These are phyloP conservation scores for Phytopythium sindhum DNA, from an alignment of 352 stramenopile genomes.

Conservation along the genomic window DNA sequence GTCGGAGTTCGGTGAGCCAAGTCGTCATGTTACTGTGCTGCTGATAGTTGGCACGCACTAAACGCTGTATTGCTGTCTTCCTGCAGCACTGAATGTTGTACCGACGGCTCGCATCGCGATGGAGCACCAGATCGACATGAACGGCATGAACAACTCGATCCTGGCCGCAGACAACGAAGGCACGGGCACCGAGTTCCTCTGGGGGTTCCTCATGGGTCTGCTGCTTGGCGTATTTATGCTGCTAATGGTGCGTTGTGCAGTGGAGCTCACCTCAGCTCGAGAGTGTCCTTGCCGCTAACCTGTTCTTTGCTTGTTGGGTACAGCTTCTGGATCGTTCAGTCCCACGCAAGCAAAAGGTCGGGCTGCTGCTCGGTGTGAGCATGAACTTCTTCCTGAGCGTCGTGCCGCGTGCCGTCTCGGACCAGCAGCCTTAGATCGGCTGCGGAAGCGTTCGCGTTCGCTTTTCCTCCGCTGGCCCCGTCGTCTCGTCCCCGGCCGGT, in stretches of 20 bases:
- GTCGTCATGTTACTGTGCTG: not conserved
- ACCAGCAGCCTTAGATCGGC: constrained; percentile 39
- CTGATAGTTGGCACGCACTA: not conserved
- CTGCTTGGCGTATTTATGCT: constrained; percentile 89
- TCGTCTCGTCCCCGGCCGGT: not conserved
- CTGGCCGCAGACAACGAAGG: constrained; percentile 85
- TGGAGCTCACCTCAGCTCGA: not conserved
- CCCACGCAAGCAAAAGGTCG: constrained; percentile 84
- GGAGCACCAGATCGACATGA: constrained; percentile 85
- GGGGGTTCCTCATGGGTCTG: constrained; percentile 86
- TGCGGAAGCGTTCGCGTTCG: not conserved
- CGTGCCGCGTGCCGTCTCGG: constrained; percentile 71
- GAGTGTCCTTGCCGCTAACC: constrained; percentile 4
- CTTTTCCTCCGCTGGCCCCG: not conserved
- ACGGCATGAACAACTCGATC: constrained; percentile 78
- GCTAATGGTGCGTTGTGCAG: constrained; percentile 57
- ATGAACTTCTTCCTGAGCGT: constrained; percentile 90
- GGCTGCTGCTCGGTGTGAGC: constrained; percentile 78
- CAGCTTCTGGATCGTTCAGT: constrained; percentile 85
- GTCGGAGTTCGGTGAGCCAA: constrained; percentile 73
- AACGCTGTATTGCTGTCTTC: not conserved
- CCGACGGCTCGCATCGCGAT: constrained; percentile 64
- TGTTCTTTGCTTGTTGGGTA: not conserved
- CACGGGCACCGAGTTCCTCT: constrained; percentile 85
- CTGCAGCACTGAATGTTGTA: constrained; percentile 75